Base-by-base conservation (phyloP, 306 rosid species). In the Fragaria iinumae region DNA sequence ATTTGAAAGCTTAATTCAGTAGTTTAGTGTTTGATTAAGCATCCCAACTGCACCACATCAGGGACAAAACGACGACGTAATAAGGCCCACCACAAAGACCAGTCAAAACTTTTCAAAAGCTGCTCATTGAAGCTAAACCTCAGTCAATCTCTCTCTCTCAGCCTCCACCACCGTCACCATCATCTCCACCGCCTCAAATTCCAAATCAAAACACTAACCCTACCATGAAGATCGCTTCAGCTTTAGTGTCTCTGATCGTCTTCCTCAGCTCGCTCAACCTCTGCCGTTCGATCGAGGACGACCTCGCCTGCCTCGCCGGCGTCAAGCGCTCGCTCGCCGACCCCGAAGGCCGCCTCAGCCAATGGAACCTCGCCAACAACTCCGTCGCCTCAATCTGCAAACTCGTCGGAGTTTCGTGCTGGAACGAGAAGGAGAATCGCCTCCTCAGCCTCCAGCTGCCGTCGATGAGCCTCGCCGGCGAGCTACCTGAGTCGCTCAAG, bases 351-450 rank as follows among this genome's bases (percentile, higher is more conserved):
- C 83, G 72, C 32, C 85, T 88, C 48, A 63, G 84, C 34, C 79
- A 86, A 1, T 88, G 89, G 89, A 65, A 71, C 64, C 67, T 86
- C 16, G 23, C 68, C 38, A 82, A 88, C 85, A 67, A 48, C 50
- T 84, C 88, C 39, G 89, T 67, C 3, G 68, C 83, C 7, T 77
- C 88, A 66, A 88, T 88, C 80, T 88, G 89, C 85, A 84, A 86
- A 78, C 80, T 86, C 27, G 80, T 67, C 18, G 89, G 91, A 1
- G 89, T 86, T 4, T 25, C 84, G n/a, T 88, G 89, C 84, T 86
- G 91, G 91, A 88, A 88, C 73, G 80, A 79, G 77, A 80, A 84
- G 84, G 91, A 88, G 86, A 86, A 81, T 50, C 88, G 89, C n/a
- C 78, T 88, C 43, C 76, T 88, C 66, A 84, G 85, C 82, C 84